Evolutionary conservation across 768 basidiomycete genomes (phyloP).

Genomic region (Tremella fuciformis): DNA sequence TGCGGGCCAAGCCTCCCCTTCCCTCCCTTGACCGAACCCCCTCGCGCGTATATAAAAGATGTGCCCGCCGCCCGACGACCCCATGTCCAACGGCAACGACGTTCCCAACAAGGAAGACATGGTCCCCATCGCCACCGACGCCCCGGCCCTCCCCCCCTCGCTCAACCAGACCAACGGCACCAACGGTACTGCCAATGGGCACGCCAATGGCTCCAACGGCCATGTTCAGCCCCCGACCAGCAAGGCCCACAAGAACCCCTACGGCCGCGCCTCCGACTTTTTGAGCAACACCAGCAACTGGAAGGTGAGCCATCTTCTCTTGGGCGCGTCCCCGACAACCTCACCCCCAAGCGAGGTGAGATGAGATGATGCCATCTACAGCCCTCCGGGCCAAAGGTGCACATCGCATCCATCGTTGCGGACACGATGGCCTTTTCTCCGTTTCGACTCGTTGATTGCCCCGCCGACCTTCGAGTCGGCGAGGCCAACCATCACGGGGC

Average conservation of each 20-base stretch:
- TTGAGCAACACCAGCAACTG: conserved; percentile 66
- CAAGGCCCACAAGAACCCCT: conserved; percentile 62
- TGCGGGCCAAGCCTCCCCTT: too few relatives aligned
- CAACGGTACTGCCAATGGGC: conserved; percentile 14
- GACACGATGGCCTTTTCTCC: too few relatives aligned
- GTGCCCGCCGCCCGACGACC: conserved; percentile 38
- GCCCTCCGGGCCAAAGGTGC: not conserved
- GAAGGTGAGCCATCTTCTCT: conserved; percentile 36
- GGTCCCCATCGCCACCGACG: conserved; percentile 64
- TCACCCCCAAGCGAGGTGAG: not conserved
- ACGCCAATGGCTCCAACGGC: conserved; percentile 31
- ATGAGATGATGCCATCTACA: not conserved
- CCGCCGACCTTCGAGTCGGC: too few relatives aligned
- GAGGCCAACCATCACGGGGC: too few relatives aligned
- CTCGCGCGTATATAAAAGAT: conserved; percentile 17
- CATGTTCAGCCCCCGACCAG: conserved; percentile 36
- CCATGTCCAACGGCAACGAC: conserved; percentile 20
- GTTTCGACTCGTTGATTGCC: too few relatives aligned
- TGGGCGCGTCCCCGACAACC: not conserved
- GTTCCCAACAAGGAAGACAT: conserved; percentile 57
- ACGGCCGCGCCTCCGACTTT: conserved; percentile 88
- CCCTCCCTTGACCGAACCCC: too few relatives aligned
- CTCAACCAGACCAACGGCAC: conserved; percentile 10
- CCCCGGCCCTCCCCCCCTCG: conserved; percentile 25
- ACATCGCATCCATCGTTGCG: too few relatives aligned